Evolutionary conservation across 1,139 yeast species (phyloP).

Genomic region (Geotrichum cucujoidarum): DNA sequence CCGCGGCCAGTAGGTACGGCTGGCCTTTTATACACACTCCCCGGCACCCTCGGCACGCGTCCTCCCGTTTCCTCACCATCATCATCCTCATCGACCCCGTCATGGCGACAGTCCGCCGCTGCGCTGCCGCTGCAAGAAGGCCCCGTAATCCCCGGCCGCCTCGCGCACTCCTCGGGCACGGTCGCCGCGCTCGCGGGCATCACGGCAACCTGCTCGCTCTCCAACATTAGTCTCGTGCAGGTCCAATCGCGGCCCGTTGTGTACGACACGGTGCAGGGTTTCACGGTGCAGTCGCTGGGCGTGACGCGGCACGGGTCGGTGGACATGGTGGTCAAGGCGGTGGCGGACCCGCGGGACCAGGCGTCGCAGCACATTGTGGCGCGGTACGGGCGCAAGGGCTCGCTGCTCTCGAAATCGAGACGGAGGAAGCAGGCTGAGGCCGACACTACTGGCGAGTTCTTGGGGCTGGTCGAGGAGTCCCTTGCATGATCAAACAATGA

Average conservation of each 20-base stretch:
- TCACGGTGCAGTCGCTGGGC: slow-evolving; percentile 11
- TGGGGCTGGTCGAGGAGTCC: slow-evolving; percentile 3
- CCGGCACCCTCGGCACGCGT: slow-evolving; percentile 22
- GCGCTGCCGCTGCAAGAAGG: slow-evolving; percentile 5
- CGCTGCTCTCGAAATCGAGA: slow-evolving; percentile 6
- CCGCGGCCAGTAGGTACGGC: slow-evolving; percentile 24
- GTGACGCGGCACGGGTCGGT: slow-evolving; percentile 13
- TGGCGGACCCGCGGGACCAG: not conserved
- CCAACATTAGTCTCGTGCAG: slow-evolving; percentile 2
- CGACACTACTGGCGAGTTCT: not conserved
- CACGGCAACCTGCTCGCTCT: slow-evolving; percentile 17
- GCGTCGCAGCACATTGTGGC: not conserved
- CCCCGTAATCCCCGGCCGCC: slow-evolving; percentile 21
- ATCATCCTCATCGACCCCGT: not conserved
- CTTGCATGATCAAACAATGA: no score
- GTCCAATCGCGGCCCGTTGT: slow-evolving; percentile 1
- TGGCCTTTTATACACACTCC: slow-evolving; percentile 25
- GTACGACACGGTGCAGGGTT: slow-evolving; percentile 14
- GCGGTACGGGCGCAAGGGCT: slow-evolving; percentile 1
- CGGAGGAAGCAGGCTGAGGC: not conserved
- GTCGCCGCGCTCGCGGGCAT: slow-evolving; percentile 23
- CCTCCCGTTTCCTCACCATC: slow-evolving; percentile 16
- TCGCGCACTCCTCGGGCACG: slow-evolving; percentile 17
- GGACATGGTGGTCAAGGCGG: slow-evolving; percentile 12
- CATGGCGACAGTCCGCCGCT: not conserved